These are phyloP conservation scores for Ogataea salicorniae DNA, from an alignment of 805 yeast genomes.

Conservation along the genomic window DNA sequence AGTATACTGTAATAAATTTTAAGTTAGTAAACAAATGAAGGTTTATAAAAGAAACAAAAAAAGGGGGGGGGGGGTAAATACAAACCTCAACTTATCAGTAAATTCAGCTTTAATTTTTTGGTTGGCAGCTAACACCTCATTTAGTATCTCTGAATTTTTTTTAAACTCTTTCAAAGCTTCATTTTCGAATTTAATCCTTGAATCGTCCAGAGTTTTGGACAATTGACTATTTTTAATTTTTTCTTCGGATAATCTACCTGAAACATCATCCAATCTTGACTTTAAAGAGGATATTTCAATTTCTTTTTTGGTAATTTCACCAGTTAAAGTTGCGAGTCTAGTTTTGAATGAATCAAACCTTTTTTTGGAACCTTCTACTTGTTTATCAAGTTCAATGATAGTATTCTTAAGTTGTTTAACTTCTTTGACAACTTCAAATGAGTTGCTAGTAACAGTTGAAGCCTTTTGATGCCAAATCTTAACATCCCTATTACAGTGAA, in stretches of 20 bases:
- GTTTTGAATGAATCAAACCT: conserved; percentile 14
- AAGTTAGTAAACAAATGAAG: not conserved
- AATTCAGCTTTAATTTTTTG: not conserved
- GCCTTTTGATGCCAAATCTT: conserved; percentile 4
- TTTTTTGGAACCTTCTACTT: conserved; percentile 7
- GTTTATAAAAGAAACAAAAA: not conserved
- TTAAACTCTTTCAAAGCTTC: conserved; percentile 8
- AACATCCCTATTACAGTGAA: conserved; percentile 1
- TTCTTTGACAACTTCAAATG: conserved; percentile 6
- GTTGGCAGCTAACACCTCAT: not conserved
- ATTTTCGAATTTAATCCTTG: conserved; percentile 7
- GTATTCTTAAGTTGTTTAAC: conserved; percentile 6
- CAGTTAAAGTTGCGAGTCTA: conserved; percentile 5
- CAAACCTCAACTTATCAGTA: conserved; percentile 2
- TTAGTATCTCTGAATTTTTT: conserved; percentile 1
- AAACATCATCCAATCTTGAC: conserved; percentile 36
- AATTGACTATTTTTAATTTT: conserved; percentile 33
- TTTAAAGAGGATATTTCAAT: conserved; percentile 30
- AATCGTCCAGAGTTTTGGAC: conserved; percentile 16
- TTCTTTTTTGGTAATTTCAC: conserved; percentile 9
- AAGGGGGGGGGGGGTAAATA: not conserved
- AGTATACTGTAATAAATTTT: too few species aligned
- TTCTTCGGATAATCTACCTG: conserved; percentile 44
- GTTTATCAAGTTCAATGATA: conserved; percentile 4
- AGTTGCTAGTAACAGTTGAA: not conserved